Percentiles rank a stretch among this genome's conserved stretches.
Evolutionary conservation across 148 eudicot genomes (phyloP).

Genomic region (Amaranthus palmeri): DNA sequence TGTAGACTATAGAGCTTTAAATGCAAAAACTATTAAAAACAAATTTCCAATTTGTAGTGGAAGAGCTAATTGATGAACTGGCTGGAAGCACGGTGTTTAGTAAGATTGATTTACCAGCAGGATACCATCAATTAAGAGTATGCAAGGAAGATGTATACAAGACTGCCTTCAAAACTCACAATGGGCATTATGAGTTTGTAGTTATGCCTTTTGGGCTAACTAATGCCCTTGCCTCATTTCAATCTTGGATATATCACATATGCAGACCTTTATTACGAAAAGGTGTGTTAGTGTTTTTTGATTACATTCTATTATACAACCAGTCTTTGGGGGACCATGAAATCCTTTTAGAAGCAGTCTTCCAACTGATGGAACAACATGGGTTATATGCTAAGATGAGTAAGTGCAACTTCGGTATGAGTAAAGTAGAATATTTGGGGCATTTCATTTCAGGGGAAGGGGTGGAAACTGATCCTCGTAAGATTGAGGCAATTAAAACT

Average conservation of each 20-base stretch:
- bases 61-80: background rate
- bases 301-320: no score
- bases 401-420: background rate
- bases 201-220: no score
- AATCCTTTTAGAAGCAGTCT: background rate
- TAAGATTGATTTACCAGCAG: background rate
- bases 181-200: no score
- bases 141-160: background rate
- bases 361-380: background rate
- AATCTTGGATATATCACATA: no score
- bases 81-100: background rate
- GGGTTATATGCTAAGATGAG: background rate
- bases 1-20: no score
- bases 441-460: no score
- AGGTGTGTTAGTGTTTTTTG: background rate
- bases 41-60: background rate
- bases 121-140: background rate
- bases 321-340: background rate
- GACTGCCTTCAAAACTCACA: background rate
- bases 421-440: background rate
- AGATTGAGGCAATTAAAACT: background rate
- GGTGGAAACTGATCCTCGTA: background rate
- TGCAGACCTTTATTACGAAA: no score
- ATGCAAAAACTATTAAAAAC: no score
- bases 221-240: no score